Evolutionary conservation across 1,284 basidiomycete genomes (phyloP).

Genomic region (Trametes sp.): DNA sequence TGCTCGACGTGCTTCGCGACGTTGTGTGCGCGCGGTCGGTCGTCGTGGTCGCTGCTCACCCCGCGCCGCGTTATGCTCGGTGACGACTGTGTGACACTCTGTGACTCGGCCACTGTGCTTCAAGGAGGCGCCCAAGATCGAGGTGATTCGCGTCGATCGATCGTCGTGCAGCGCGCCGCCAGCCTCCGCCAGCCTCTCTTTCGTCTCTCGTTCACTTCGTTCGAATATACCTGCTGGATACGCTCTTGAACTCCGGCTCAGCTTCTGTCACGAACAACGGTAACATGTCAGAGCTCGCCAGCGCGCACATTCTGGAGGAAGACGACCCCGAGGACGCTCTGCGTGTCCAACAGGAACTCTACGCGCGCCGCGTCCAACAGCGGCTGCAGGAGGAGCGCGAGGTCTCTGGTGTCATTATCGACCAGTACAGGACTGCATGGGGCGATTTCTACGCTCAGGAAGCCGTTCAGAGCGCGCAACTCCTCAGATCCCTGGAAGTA

Average conservation of each 20-base stretch:
- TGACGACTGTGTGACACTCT: conserved; percentile 11
- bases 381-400: conserved; percentile 17
- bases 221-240: not conserved
- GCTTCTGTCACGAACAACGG: not conserved
- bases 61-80: conserved; percentile 14
- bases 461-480: conserved; percentile 24
- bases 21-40: conserved; percentile 4
- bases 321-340: conserved; percentile 8
- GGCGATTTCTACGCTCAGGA: conserved; percentile 48
- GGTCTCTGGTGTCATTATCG: conserved; percentile 6
- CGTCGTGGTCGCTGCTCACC: conserved; percentile 21
- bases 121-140: not conserved
- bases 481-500: conserved; percentile 16
- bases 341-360: conserved; percentile 13
- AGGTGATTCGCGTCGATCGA: not conserved
- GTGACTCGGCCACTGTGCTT: conserved; percentile 6
- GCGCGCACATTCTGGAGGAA: not conserved
- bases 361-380: conserved; percentile 13
- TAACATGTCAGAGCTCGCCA: not conserved
- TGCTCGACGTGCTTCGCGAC: conserved; percentile 8
- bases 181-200: not conserved
- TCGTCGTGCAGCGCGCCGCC: not conserved
- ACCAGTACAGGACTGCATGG: conserved; percentile 40
- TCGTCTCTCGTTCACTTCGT: not conserved
- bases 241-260: not conserved